Evolutionary conservation across 257 asterid species (phyloP).

Genomic region (Prunella vulgaris): DNA sequence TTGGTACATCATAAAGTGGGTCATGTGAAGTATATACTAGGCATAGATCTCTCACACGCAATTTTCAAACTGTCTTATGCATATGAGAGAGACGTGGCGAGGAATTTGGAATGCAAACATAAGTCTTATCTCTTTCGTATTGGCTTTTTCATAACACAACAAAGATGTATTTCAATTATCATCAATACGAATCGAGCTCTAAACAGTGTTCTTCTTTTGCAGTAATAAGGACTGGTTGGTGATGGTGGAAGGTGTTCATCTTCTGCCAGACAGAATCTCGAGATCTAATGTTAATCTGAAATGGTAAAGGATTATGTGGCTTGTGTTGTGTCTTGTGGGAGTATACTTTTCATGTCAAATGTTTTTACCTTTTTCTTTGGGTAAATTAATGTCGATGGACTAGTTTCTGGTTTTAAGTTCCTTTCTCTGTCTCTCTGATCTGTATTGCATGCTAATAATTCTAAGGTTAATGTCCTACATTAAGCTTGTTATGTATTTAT

Average conservation of each 20-base stretch:
- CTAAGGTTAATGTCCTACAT: background rate
- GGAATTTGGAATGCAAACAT: background rate
- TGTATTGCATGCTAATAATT: background rate
- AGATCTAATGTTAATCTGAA: background rate
- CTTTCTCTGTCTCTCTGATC: background rate
- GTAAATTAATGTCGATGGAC: background rate
- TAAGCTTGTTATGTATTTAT: background rate
- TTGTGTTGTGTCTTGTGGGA: background rate
- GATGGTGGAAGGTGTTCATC: background rate
- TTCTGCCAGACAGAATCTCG: background rate
- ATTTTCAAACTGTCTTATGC: too few relatives aligned
- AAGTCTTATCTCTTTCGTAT: background rate
- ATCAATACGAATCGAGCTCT: background rate
- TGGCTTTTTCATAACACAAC: background rate
- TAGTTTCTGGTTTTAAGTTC: background rate
- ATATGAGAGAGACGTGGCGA: too few relatives aligned
- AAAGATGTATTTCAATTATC: background rate
- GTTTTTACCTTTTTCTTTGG: background rate
- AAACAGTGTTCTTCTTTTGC: background rate
- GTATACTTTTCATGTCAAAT: conserved; percentile 9
- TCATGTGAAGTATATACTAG: background rate
- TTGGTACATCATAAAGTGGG: background rate
- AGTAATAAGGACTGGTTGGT: conserved; percentile 8
- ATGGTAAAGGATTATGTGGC: background rate
- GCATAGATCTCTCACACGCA: background rate